phyloP scores from a whole-genome alignment of 108 stramenopile species.

The Pseudonitzschia multiseries region DNA sequence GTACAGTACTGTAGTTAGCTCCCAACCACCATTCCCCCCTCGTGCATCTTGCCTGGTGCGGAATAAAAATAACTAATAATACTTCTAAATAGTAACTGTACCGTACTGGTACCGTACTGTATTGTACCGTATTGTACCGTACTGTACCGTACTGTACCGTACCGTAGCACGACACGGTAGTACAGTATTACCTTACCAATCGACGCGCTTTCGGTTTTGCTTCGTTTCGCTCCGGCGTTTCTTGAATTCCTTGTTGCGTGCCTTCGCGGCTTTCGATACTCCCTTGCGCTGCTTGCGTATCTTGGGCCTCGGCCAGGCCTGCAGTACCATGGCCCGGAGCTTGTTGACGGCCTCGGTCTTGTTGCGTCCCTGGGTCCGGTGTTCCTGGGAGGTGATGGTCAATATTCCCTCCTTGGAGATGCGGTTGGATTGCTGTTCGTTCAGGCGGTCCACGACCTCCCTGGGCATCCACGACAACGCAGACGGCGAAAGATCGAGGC shows the following conservation, averaged over 20 bases:
- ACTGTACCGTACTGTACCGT: too few species aligned
- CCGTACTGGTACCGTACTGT: too few species aligned
- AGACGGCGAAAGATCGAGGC: slow-evolving; percentile 69
- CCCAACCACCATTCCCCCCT: too few species aligned
- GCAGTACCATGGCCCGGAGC: slow-evolving; percentile 59
- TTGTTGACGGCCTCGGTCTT: slow-evolving; percentile 78
- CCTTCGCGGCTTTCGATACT: slow-evolving; percentile 59
- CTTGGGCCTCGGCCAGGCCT: slow-evolving; percentile 73
- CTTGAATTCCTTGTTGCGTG: slow-evolving; percentile 65
- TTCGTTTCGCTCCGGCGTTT: slow-evolving; percentile 46
- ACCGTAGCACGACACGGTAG: too few species aligned
- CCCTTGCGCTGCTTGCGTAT: slow-evolving; percentile 69
- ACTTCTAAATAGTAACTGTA: too few species aligned
- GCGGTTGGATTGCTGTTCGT: slow-evolving; percentile 69
- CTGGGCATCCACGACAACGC: slow-evolving; percentile 64
- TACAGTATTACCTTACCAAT: slow-evolving; percentile 2
- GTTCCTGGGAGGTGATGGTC: slow-evolving; percentile 68
- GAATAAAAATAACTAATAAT: too few species aligned
- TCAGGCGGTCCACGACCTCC: slow-evolving; percentile 78
- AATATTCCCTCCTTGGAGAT: slow-evolving; percentile 87
- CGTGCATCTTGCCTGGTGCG: too few species aligned
- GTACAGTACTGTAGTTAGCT: too few species aligned
- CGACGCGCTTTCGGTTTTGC: slow-evolving; percentile 25
- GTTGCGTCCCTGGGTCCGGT: slow-evolving; percentile 87
- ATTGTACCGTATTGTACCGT: too few species aligned